Conservation (phyloP, 2,329 filamentous ascomycete genomes). For the Hawksworthiomyces lignivorus region DNA sequence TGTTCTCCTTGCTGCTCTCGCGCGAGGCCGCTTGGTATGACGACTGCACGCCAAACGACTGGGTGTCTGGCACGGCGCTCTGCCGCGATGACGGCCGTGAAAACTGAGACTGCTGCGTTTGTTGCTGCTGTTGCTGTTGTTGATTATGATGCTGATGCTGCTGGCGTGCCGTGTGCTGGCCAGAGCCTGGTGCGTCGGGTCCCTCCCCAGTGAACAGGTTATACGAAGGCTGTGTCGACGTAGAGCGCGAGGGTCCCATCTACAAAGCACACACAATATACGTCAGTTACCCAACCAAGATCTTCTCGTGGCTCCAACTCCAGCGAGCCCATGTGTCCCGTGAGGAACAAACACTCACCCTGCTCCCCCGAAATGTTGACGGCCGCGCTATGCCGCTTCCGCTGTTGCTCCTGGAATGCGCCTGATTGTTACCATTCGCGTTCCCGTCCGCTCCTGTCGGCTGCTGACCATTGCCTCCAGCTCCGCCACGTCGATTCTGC, state of each 20-base stretch:
- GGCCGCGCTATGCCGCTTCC: slow-evolving; percentile 20
- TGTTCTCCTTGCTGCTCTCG: slow-evolving; percentile 54
- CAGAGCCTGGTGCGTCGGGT: slow-evolving; percentile 1
- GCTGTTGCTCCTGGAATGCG: slow-evolving; percentile 17
- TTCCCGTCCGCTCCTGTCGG: slow-evolving; percentile 17
- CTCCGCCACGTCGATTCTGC: slow-evolving; percentile 19
- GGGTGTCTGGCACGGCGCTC: slow-evolving; percentile 14
- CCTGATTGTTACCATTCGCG: slow-evolving; percentile 12
- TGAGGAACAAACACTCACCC: slow-evolving; percentile 20
- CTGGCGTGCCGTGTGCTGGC: background rate
- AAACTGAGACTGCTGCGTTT: background rate
- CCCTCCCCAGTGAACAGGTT: slow-evolving; percentile 31
- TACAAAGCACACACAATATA: slow-evolving; percentile 8
- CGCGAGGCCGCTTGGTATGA: slow-evolving; percentile 40
- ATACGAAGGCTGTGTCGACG: slow-evolving; percentile 26
- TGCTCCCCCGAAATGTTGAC: slow-evolving; percentile 20
- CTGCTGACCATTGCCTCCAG: slow-evolving; percentile 18
- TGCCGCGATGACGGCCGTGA: slow-evolving; percentile 19
- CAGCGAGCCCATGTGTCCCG: no score
- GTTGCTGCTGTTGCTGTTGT: slow-evolving; percentile 7
- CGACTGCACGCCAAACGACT: slow-evolving; percentile 10
- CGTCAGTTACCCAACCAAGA: background rate
- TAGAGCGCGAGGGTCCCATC: slow-evolving; percentile 21
- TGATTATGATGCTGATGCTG: slow-evolving; percentile 5
- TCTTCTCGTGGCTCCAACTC: no score